A percentile compares a stretch with the other conserved stretches of the same genome.
phyloP scores from a whole-genome alignment of 2,329 filamentous ascomycete genomes.

The Periconia digitata region DNA sequence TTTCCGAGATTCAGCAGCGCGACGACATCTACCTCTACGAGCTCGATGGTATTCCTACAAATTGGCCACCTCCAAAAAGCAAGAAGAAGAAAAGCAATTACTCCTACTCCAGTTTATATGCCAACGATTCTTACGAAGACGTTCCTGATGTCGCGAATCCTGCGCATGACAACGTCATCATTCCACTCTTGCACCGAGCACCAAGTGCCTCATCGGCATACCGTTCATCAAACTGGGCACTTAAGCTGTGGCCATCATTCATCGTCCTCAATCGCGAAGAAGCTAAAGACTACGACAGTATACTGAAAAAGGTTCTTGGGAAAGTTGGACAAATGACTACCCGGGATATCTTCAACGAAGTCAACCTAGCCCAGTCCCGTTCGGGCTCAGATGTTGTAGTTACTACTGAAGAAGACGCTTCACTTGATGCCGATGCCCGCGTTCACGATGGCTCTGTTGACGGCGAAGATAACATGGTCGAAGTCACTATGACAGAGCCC shows the following conservation, averaged over 20 bases:
- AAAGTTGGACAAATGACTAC: slow-evolving; percentile 78
- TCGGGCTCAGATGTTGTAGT: slow-evolving; percentile 70
- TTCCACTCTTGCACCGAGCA: slow-evolving; percentile 69
- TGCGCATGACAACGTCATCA: slow-evolving; percentile 65
- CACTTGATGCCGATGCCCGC: slow-evolving; percentile 69
- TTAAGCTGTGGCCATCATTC: slow-evolving; percentile 60
- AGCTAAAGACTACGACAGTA: slow-evolving; percentile 66
- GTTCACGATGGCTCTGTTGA: slow-evolving; percentile 78
- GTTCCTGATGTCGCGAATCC: slow-evolving; percentile 60
- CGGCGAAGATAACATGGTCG: slow-evolving; percentile 87
- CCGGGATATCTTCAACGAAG: slow-evolving; percentile 61
- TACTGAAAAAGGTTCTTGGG: slow-evolving; percentile 77
- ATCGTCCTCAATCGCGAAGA: slow-evolving; percentile 77
- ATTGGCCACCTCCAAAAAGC: slow-evolving; percentile 65
- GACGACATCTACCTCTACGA: slow-evolving; percentile 75
- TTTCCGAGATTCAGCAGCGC: slow-evolving; percentile 68
- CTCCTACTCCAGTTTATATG: slow-evolving; percentile 37
- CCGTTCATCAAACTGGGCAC: slow-evolving; percentile 37
- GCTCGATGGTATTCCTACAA: slow-evolving; percentile 76
- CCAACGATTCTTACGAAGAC: slow-evolving; percentile 50
- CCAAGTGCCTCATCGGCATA: slow-evolving; percentile 35
- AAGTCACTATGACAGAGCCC: slow-evolving; percentile 79
- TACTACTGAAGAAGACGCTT: slow-evolving; percentile 62
- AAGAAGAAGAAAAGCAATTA: slow-evolving; percentile 43
- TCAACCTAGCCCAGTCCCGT: slow-evolving; percentile 50